phyloP scores from a whole-genome alignment of 805 yeast genomes.

The Wickerhamiella shivajii region DNA sequence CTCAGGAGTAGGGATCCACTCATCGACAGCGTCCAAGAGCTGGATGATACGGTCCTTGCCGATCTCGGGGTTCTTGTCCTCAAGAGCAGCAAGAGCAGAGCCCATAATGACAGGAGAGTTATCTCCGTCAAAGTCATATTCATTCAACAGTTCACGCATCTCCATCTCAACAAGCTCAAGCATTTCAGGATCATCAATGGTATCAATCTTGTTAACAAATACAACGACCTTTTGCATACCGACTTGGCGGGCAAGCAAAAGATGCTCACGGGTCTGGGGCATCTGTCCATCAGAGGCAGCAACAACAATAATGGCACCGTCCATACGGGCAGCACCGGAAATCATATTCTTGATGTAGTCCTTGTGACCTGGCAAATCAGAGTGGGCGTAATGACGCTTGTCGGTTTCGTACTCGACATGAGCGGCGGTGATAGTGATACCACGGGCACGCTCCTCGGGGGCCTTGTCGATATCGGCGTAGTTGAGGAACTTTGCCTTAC shows the following conservation, averaged over 20 bases:
- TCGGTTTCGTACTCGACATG: constrained; percentile 95
- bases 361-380: constrained; percentile 98
- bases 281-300: constrained; percentile 99
- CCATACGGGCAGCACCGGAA: constrained; percentile 99
- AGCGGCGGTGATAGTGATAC: constrained; percentile 95
- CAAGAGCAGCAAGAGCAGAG: constrained; percentile 93
- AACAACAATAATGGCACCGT: constrained; percentile 97
- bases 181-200: constrained; percentile 98
- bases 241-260: constrained; percentile 96
- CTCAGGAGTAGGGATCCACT: constrained; percentile 85
- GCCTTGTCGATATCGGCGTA: constrained; percentile 91
- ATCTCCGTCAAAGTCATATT: constrained; percentile 96
- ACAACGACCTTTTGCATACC: constrained; percentile 97
- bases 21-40: constrained; percentile 85
- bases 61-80: constrained; percentile 75
- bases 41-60: constrained; percentile 74
- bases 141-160: constrained; percentile 87
- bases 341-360: constrained; percentile 98
- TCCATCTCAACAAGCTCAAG: constrained; percentile 99
- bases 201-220: constrained; percentile 94
- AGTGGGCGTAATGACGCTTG: constrained; percentile 93
- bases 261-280: constrained; percentile 99
- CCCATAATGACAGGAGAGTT: constrained; percentile 97
- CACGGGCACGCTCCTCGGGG: constrained; percentile 98
- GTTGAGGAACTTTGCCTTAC: constrained; percentile 90